phyloP scores from a whole-genome alignment of 2,329 filamentous ascomycete genomes.

The Fusarium heterosporum region DNA sequence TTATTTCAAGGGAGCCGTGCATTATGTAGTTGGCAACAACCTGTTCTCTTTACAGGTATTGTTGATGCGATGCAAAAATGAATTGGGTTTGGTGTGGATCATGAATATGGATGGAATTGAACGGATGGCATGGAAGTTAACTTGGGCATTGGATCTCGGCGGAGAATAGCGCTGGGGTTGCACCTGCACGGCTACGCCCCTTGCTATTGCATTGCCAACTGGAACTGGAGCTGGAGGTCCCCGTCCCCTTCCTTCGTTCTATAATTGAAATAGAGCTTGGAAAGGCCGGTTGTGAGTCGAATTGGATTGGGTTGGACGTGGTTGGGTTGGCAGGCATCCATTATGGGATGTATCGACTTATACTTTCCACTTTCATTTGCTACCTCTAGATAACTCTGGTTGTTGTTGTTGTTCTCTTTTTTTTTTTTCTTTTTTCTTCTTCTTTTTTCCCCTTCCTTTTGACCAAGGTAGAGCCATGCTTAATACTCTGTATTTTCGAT shows the following conservation, averaged over 20 bases:
- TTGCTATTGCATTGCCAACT: constrained; percentile 8
- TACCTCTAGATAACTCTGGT: too few species aligned
- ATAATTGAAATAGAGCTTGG: constrained; percentile 6
- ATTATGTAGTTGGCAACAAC: background rate
- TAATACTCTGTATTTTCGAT: too few species aligned
- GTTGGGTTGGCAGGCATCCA: background rate
- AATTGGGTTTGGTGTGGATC: background rate
- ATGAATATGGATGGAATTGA: background rate
- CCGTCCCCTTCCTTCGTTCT: constrained; percentile 1
- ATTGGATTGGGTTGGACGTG: background rate
- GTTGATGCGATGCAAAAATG: background rate
- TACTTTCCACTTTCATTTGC: constrained; percentile 21
- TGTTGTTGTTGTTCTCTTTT: too few species aligned
- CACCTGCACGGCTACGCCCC: constrained; percentile 11
- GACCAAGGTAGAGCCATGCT: background rate
- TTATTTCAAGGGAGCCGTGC: background rate
- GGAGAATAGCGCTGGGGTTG: constrained; percentile 25
- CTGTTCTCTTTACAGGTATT: background rate
- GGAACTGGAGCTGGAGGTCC: constrained; percentile 6
- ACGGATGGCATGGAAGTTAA: background rate
- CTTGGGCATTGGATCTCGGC: constrained; percentile 18
- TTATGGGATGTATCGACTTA: constrained; percentile 23
- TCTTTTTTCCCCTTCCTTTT: background rate
- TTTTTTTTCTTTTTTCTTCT: background rate
- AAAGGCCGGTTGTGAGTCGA: background rate